Evolutionary conservation across 2,329 filamentous ascomycete genomes (phyloP).

Genomic region (Hyphodiscus sp.): DNA sequence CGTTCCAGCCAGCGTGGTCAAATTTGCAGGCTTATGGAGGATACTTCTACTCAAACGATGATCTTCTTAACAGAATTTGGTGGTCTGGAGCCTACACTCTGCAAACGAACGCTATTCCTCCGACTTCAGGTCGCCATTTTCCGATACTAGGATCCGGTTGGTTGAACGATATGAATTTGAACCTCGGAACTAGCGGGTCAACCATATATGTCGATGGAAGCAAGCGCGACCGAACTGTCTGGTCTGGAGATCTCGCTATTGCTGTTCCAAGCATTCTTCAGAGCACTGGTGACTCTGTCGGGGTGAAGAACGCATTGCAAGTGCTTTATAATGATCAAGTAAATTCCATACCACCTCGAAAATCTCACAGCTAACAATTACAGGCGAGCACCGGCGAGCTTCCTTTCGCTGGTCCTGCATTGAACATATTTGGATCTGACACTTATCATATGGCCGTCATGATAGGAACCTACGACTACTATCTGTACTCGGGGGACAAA

Average conservation of each 20-base stretch:
- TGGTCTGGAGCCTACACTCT: slow-evolving; percentile 43
- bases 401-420: slow-evolving; percentile 44
- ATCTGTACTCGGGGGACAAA: slow-evolving; percentile 47
- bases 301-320: slow-evolving; percentile 43
- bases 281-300: slow-evolving; percentile 46
- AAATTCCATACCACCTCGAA: not conserved
- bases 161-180: slow-evolving; percentile 35
- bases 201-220: slow-evolving; percentile 42
- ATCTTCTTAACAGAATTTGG: slow-evolving; percentile 47
- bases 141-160: slow-evolving; percentile 25
- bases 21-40: slow-evolving; percentile 43
- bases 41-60: slow-evolving; percentile 44
- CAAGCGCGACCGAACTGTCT: slow-evolving; percentile 53
- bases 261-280: slow-evolving; percentile 48
- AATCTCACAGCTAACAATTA: not conserved
- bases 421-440: slow-evolving; percentile 33
- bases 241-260: slow-evolving; percentile 56
- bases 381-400: slow-evolving; percentile 35
- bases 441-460: slow-evolving; percentile 55
- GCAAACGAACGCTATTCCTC: slow-evolving; percentile 26
- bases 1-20: slow-evolving; percentile 36
- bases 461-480: slow-evolving; percentile 52
- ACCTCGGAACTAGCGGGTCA: slow-evolving; percentile 29
- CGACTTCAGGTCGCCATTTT: slow-evolving; percentile 25
- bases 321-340: slow-evolving; percentile 12